phyloP scores from a whole-genome alignment of 1,284 basidiomycete genomes.

The Sphagnurus paluster region DNA sequence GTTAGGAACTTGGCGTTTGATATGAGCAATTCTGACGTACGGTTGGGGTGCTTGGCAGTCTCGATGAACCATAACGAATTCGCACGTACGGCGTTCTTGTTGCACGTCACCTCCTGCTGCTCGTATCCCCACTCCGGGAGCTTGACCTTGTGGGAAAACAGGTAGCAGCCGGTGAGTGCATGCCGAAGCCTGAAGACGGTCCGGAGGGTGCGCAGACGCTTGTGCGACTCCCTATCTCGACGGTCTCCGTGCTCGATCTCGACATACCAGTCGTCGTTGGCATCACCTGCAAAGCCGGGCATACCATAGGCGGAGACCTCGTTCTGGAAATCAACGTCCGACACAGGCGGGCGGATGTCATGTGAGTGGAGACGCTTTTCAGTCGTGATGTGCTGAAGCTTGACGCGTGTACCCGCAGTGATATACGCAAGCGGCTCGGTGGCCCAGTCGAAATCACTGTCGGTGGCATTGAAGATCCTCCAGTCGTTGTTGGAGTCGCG shows the following conservation, averaged over 20 bases:
- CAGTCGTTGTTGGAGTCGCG: slow-evolving; percentile 91
- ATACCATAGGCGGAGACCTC: slow-evolving; percentile 97
- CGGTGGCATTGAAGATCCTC: slow-evolving; percentile 76
- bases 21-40: slow-evolving; percentile 49
- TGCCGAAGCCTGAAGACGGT: slow-evolving; percentile 88
- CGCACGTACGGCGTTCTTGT: slow-evolving; percentile 89
- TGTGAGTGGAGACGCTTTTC: slow-evolving; percentile 93
- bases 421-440: slow-evolving; percentile 65
- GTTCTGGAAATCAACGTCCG: slow-evolving; percentile 98
- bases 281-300: slow-evolving; percentile 82
- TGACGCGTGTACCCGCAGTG: slow-evolving; percentile 71
- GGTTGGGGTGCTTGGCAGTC: slow-evolving; percentile 74
- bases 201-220: slow-evolving; percentile 77
- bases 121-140: slow-evolving; percentile 97
- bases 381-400: slow-evolving; percentile 81
- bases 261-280: slow-evolving; percentile 94
- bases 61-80: slow-evolving; percentile 98
- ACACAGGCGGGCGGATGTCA: slow-evolving; percentile 92
- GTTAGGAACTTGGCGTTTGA: slow-evolving; percentile 4
- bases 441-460: slow-evolving; percentile 51
- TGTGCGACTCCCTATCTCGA: slow-evolving; percentile 66
- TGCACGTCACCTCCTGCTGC: slow-evolving; percentile 98
- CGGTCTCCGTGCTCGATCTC: slow-evolving; percentile 80
- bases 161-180: slow-evolving; percentile 87
- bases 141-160: slow-evolving; percentile 98